Evolutionary conservation across 495 filamentous ascomycete genomes (phyloP), one percentile per base, ranked within the genome.

Genomic region (Daldinia grandis): DNA sequence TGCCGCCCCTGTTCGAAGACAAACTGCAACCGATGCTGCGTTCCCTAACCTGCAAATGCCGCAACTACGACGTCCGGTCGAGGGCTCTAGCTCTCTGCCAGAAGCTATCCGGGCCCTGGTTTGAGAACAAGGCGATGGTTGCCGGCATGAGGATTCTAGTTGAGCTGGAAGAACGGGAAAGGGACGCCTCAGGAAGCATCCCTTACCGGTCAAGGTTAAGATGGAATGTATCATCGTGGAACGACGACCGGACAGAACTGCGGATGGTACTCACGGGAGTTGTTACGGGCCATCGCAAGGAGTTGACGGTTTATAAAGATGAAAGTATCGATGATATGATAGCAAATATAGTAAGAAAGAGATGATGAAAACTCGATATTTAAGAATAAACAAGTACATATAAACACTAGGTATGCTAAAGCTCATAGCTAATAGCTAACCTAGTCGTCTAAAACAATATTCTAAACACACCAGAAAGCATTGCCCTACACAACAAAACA

Each of bases 1-100:
- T 58, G 31, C 66, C 66, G 54, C 66, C 60, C 10, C 53, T 64
- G 25, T 64, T 69, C 33, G 66, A 69, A 14, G 66, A 69, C 24
- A 69, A 69, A 30, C 25, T 69, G 28, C 54, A 64, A 10, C 66
- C 66, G 44, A 28, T 50, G 9, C 14, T 69, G 28, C 66, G 66
- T 14, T 53, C 42, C 44, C 17, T 69, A 8, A 31, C 27, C 12
- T 44, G 31, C 35, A 69, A 64, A 25, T 69, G 66, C 27, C 60
- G 60, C 33, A 42, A 69, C 44, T 42, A 64, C 17, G 37, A 54
- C 12, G 37, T 24, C 1, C 44, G 66, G 7, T 8, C 37, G 60
- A 58, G 49, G 38, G 66, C 66, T 12, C 15, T 69, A 19, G 44
- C 24, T 17, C 60, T 69, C 28, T 69, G 60, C 17, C 17, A 28